Evolutionary conservation across 139 green algal genomes (phyloP).

Genomic region (Coccomyxa sp.): DNA sequence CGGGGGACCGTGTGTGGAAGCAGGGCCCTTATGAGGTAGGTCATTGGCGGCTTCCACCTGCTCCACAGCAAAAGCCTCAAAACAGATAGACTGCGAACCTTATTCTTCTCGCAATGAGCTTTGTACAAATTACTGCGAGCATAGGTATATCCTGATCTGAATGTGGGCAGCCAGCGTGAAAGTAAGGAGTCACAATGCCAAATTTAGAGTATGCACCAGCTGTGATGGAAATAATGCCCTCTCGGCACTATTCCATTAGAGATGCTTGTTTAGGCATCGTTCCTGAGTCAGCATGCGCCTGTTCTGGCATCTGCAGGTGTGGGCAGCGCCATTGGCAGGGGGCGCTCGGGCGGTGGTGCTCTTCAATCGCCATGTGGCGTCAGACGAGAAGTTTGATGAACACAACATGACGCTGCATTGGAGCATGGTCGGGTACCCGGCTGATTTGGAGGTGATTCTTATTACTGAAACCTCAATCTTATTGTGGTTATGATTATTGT

Average conservation of each 20-base stretch:
- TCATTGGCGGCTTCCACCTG: neutral
- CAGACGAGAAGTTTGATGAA: slow-evolving; percentile 4
- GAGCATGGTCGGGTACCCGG: slow-evolving; percentile 29
- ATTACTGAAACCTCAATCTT: neutral
- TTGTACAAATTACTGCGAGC: too few relatives aligned
- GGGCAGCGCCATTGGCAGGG: slow-evolving; percentile 33
- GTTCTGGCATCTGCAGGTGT: slow-evolving; percentile 24
- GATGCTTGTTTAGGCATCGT: too few relatives aligned
- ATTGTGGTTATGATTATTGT: neutral
- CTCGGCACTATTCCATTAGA: too few relatives aligned
- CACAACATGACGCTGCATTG: slow-evolving; percentile 39
- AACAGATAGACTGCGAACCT: too few relatives aligned
- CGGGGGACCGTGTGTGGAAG: slow-evolving; percentile 54
- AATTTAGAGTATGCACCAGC: too few relatives aligned
- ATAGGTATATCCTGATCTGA: too few relatives aligned
- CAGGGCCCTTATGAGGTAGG: slow-evolving; percentile 26
- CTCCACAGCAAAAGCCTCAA: too few relatives aligned
- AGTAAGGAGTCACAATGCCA: too few relatives aligned
- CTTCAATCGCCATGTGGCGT: slow-evolving; percentile 36
- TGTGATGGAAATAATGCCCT: too few relatives aligned
- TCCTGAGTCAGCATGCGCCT: too few relatives aligned
- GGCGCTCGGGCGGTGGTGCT: slow-evolving; percentile 41
- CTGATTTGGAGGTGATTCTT: neutral
- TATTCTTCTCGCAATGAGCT: too few relatives aligned
- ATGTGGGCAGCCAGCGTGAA: too few relatives aligned